Conservation (phyloP, 2,329 filamentous ascomycete species). For the Exophiala oligosperma region DNA sequence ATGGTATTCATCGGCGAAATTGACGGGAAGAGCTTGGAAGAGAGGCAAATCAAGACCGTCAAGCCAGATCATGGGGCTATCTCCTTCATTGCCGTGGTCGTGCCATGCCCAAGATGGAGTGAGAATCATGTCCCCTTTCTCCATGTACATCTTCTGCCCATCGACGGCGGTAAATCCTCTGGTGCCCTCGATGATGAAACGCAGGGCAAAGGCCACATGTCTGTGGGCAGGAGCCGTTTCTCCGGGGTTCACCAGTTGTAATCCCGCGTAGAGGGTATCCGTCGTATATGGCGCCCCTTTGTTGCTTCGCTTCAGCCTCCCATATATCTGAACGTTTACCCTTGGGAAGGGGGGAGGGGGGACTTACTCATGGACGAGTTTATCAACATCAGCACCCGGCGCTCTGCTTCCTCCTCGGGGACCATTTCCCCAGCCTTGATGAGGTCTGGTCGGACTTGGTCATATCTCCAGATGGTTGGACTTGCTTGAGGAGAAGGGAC, state of each 20-base stretch:
- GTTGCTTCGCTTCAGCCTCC: too few relatives aligned
- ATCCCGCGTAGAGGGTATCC: conserved; percentile 58
- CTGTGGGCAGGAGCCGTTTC: conserved; percentile 58
- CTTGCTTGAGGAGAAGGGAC: conserved; percentile 45
- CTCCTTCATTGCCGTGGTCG: conserved; percentile 59
- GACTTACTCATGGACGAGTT: conserved; percentile 37
- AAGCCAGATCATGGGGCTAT: conserved; percentile 57
- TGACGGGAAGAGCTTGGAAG: too few relatives aligned
- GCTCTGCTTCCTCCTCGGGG: conserved; percentile 39
- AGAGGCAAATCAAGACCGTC: too few relatives aligned
- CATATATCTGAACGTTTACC: too few relatives aligned
- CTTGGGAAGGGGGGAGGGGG: neutral
- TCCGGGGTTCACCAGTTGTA: conserved; percentile 57
- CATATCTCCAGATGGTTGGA: conserved; percentile 41
- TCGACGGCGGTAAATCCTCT: conserved; percentile 60
- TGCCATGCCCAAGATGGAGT: conserved; percentile 62
- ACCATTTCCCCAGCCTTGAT: conserved; percentile 38
- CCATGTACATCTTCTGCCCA: conserved; percentile 52
- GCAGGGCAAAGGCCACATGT: conserved; percentile 56
- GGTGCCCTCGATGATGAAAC: conserved; percentile 58
- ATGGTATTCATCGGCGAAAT: conserved; percentile 42
- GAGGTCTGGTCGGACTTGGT: conserved; percentile 36
- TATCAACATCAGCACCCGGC: conserved; percentile 42
- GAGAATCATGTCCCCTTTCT: conserved; percentile 57
- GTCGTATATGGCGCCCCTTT: conserved; percentile 50